Evolutionary conservation across 371 early-diverging fungal species (phyloP).

Genomic region (Actinomucor elegans): DNA sequence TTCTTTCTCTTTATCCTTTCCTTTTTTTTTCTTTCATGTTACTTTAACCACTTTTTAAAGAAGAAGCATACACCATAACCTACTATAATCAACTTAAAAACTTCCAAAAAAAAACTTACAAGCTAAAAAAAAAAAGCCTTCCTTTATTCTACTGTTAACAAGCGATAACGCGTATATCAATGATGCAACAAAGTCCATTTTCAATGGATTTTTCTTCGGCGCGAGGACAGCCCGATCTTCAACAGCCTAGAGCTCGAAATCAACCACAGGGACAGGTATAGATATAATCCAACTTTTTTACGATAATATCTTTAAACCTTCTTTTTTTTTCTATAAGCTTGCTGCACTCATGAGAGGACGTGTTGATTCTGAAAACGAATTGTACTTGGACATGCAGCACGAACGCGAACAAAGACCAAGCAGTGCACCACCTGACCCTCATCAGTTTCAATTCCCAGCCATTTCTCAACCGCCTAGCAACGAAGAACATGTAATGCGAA

Average conservation of each 20-base stretch:
- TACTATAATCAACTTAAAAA: no score
- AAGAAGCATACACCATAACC: no score
- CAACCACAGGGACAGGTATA: slow-evolving; percentile 31
- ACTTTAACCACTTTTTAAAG: no score
- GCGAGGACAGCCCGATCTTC: slow-evolving; percentile 20
- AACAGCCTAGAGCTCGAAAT: slow-evolving; percentile 27
- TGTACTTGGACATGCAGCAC: slow-evolving; percentile 21
- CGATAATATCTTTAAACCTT: not conserved
- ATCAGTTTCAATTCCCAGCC: slow-evolving; percentile 11
- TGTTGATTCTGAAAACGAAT: slow-evolving; percentile 16
- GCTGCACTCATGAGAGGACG: slow-evolving; percentile 29
- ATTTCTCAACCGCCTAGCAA: not conserved
- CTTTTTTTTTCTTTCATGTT: not conserved
- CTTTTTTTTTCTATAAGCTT: slow-evolving; percentile 20
- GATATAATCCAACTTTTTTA: not conserved
- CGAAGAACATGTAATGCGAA: not conserved
- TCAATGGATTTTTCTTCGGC: slow-evolving; percentile 8
- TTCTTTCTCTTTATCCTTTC: not conserved
- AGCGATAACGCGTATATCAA: no score
- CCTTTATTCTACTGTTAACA: no score
- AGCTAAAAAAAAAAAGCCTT: no score
- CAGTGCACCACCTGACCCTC: slow-evolving; percentile 27
- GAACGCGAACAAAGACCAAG: slow-evolving; percentile 22
- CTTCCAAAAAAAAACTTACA: no score
- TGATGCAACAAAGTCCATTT: slow-evolving; percentile 18